phyloP scores from a whole-genome alignment of 768 basidiomycete genomes.

The Psilocybe cyanescens region DNA sequence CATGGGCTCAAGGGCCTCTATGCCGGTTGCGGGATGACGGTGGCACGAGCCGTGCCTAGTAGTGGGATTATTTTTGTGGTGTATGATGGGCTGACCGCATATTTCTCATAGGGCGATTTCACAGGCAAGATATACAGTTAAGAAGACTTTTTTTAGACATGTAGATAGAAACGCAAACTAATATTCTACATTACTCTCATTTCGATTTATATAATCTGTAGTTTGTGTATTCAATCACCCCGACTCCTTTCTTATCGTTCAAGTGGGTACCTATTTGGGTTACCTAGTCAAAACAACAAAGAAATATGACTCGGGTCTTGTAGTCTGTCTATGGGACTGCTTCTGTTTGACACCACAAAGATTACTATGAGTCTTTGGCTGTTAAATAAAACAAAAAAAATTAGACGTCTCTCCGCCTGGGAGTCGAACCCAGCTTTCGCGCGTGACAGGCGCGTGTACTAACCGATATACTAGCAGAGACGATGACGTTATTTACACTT shows the following conservation, averaged over 20 bases:
- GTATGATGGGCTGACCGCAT: slow-evolving; percentile 73
- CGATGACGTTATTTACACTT: background rate
- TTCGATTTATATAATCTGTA: no score
- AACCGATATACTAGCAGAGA: slow-evolving; percentile 25
- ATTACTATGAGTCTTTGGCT: no score
- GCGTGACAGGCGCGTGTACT: slow-evolving; percentile 29
- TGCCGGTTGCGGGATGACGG: slow-evolving; percentile 92
- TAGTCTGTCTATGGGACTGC: no score
- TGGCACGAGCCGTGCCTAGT: slow-evolving; percentile 82
- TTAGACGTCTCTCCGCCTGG: slow-evolving; percentile 17
- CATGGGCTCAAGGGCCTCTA: slow-evolving; percentile 87
- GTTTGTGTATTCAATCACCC: no score
- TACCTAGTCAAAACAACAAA: no score
- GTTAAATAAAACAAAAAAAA: no score
- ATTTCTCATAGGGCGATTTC: slow-evolving; percentile 34
- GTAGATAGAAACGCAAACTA: background rate
- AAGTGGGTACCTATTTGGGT: no score
- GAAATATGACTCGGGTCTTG: no score
- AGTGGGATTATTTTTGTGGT: slow-evolving; percentile 93
- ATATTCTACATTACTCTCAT: background rate
- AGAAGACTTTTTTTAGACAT: background rate
- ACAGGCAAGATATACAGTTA: background rate
- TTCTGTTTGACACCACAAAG: no score
- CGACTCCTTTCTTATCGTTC: no score
- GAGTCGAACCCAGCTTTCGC: slow-evolving; percentile 29